Conservation (phyloP, 257 asterid species). For the Solanum gracilifrons region DNA sequence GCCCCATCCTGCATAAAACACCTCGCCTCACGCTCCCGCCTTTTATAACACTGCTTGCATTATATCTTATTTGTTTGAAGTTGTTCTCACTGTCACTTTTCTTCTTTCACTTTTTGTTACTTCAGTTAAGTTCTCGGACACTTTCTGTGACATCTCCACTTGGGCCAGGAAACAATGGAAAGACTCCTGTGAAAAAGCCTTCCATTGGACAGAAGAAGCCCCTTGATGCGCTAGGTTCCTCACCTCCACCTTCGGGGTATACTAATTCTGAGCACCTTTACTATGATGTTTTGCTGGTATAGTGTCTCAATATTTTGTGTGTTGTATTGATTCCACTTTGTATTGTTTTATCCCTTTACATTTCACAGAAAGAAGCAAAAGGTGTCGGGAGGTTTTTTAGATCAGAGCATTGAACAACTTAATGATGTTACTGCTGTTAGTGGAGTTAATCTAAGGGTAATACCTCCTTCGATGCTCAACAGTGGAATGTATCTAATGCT, state of each 20-base stretch:
- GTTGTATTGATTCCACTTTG: not conserved
- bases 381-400: constrained; percentile 63
- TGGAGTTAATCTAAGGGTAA: constrained; percentile 95
- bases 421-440: constrained; percentile 97
- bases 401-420: constrained; percentile 97
- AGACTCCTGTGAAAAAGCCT: constrained; percentile 49
- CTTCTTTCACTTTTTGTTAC: constrained; percentile 1
- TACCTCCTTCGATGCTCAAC: not conserved
- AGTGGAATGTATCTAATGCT: not conserved
- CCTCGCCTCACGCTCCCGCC: too few species aligned
- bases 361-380: constrained; percentile 81
- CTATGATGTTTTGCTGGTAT: not conserved
- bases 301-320: not conserved
- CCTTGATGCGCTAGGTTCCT: constrained; percentile 66
- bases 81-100: not conserved
- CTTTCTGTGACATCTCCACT: constrained; percentile 35
- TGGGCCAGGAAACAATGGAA: constrained; percentile 44
- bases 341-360: not conserved
- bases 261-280: not conserved
- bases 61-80: not conserved
- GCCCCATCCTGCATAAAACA: too few species aligned
- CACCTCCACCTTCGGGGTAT: constrained; percentile 81
- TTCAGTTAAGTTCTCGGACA: constrained; percentile 47
- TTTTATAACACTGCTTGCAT: not conserved
- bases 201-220: constrained; percentile 79